phyloP scores from a whole-genome alignment of 345 rosid genomes.

The Populus deltoides region DNA sequence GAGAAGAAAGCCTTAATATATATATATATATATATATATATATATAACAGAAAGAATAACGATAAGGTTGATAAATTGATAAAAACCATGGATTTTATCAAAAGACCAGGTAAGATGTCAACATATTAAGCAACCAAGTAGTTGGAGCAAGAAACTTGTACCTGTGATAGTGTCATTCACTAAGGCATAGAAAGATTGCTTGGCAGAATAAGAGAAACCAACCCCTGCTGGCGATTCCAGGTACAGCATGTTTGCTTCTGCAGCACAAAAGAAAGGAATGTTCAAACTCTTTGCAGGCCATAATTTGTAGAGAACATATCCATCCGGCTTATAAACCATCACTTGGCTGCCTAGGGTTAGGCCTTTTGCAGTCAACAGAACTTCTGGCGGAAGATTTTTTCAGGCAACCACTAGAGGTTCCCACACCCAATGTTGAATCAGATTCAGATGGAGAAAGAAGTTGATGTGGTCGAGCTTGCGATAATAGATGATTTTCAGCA shows the following conservation, averaged over 20 bases:
- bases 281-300: neutral
- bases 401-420: neutral
- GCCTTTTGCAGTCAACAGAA: neutral
- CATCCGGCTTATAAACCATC: too few species aligned
- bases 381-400: too few species aligned
- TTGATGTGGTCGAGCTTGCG: too few species aligned
- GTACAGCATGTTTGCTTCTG: conserved; percentile 3
- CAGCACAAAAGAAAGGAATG: neutral
- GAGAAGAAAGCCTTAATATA: neutral
- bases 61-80: neutral
- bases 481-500: too few species aligned
- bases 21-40: too few species aligned
- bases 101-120: neutral
- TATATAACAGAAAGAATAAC: neutral
- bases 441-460: neutral
- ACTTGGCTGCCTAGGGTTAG: neutral
- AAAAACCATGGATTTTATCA: neutral
- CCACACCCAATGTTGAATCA: neutral
- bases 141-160: neutral
- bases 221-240: conserved; percentile 6
- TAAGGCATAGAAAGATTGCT: neutral
- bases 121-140: neutral
- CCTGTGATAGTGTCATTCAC: conserved; percentile 8
- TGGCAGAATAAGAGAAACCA: conserved; percentile 5
- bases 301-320: neutral